Base-by-base conservation (phyloP, 352 stramenopile species). In the Pythium chondricola region DNA sequence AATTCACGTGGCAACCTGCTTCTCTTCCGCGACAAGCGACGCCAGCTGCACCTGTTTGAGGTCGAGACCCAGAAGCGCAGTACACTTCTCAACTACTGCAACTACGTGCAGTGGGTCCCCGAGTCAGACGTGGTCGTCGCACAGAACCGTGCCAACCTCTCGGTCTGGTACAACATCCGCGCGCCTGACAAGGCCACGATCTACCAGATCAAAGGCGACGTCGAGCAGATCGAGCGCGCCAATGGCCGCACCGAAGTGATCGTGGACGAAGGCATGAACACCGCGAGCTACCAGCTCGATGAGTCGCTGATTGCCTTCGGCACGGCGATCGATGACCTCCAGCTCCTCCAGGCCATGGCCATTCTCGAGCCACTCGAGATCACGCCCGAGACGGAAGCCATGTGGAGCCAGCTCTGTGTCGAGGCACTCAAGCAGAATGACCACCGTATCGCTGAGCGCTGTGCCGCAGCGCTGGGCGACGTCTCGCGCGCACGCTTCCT, bases 41-140 rank as follows among this genome's bases (percentile, higher is more conserved):
- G 86, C 0, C 82, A 95, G 42, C 65, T 98, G 29, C 88, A 98
- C 43, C 57, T 97, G 8, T 98, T 95, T 62, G 91, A 98, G 53
- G 61, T 97, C 20, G 75, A 91, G 20, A 64, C 74, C 9, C 88
- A 97, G 50, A 78, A 71, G 32, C 77, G 85, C 18, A 90, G 67
- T 21, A 96, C 87, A 13, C 61, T 98, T 31, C 74, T 98, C 17
- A 96, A 92, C 52, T 96, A 96, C 67, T 97, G 89, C 70, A 97
- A 89, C 54, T 98, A 98, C 60, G 93, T 98, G 33, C 91, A 98
- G 64, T 98, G 93, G 93, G 93, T 98, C 8, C 93, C 93, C n/a
- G 82, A 95, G 26, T 96, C 79, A 45, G 91, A 98, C 53, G 93
- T 98, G 7, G 88, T 98, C 2, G 93, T 98, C 7, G 91, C 93